Evolutionary conservation across 805 yeast species (phyloP), one percentile per base, ranked within the genome.

Genomic region (Suhomyces sp.): DNA sequence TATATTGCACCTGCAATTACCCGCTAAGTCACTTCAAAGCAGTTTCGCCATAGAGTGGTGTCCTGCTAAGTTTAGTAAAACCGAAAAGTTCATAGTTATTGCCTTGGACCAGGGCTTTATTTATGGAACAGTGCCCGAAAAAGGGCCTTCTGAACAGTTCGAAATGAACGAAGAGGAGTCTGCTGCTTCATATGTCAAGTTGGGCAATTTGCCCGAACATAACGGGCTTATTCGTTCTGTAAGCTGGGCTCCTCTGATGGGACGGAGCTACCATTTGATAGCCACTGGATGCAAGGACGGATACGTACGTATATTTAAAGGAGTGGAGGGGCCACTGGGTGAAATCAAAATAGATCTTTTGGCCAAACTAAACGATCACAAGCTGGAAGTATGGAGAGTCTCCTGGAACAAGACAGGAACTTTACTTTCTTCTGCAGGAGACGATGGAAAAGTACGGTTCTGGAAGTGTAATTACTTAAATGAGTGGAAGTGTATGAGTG

Each of bases 251-350:
- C 97, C 98, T 2, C 84, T 96, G 0, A 89, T 92, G 87, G 98
- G 98, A 2, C 77, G 97, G 59, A 84, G 86, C 57, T 89, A 83
- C 66, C 96, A 93, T 61, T 73, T 92, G 47, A 77, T 94, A 44
- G 98, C 99, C 0, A 93, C 98, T 0, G 98, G 96, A 5, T 91
- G 97, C 66, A 91, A 91, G 67, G 99, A 94, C 67, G 99, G 98
- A 1, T 83, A 77, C 62, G 91, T 94, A 9, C 81, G 98, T 50
- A 86, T 94, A 2, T 93, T 86, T 77, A 89, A 88, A 67, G 75
- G 91, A 5, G 74, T 76, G 4, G 91, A 86, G 54, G 58, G 64
- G 31, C 57, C 62, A 38, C 50, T 63, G 49, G 60, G 61, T 51
- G 62, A 62, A 48, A 67, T 70, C 53, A 73, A 77, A 35, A 81